Base-by-base conservation (phyloP, 768 basidiomycete species). In the Hericium erinaceus region DNA sequence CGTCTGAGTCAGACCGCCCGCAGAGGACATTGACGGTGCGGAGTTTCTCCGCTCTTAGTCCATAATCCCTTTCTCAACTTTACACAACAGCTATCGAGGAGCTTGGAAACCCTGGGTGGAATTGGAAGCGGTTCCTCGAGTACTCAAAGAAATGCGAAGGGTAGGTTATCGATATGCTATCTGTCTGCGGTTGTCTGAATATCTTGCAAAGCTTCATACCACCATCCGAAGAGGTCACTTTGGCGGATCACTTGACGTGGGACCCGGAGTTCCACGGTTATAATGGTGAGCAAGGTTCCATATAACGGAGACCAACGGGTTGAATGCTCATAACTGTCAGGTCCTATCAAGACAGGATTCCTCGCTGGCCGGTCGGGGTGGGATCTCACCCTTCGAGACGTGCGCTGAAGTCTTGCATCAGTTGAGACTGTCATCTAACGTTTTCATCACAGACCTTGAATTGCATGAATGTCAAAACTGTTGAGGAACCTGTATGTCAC, bases 31-130 rank as follows among this genome's bases (percentile, higher is more conserved):
- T n/a, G 70, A 73, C 46, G 68, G 68, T 68, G 44, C 10, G 57
- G 9, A 20, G 3, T 26, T 33, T 33, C 33, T 10, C 9, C 7
- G 33, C 9, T 33, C 9, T 33, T 33, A 33, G 33, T 10, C 33
- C 6, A 2, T 33, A 33, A 6, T 10, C 9, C 33, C 33, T 33
- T 51, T 4, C 18, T 12, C 49, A 37, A n/a, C 3, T 22, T 15
- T 44, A 18, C 8, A 8, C 8, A 8, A 33, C 40, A 57, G 60
- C 59, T 6, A 68, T 76, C 50, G 80, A 80, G 62, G 68, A 69
- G 54, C 69, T 83, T 16, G 80, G 80, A 6, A 81, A 81, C 57
- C 70, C 72, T 1, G 80, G 80, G 4, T 83, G 80, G 80, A 80
- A 79, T 60, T 82, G 77, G 77, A 63, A 69, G 0, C 70, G 73